phyloP scores from a whole-genome alignment of 2,329 filamentous ascomycete species.

The Mycosphaerella sp. region DNA sequence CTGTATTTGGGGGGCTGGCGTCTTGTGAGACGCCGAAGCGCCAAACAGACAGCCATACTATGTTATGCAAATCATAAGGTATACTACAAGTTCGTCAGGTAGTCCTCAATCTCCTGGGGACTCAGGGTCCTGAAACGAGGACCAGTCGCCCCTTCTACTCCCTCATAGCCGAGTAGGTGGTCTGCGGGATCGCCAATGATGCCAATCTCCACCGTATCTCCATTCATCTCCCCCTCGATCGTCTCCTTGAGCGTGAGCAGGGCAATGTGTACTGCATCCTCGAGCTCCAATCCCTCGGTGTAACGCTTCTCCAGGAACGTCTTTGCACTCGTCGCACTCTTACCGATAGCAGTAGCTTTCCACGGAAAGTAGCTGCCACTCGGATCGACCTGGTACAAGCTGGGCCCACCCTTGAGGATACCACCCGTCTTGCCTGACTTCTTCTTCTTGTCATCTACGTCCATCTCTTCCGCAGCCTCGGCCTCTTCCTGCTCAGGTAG shows the following conservation, averaged over 20 bases:
- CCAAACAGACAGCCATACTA: background rate
- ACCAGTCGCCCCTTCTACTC: conserved; percentile 75
- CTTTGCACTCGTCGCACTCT: conserved; percentile 97
- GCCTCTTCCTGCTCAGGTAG: conserved; percentile 72
- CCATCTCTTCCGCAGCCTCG: conserved; percentile 50
- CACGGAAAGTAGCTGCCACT: conserved; percentile 98
- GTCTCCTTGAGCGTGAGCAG: conserved; percentile 97
- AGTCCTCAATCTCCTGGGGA: conserved; percentile 98
- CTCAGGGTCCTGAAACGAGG: conserved; percentile 90
- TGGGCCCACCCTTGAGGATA: conserved; percentile 90
- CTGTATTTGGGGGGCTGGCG: background rate
- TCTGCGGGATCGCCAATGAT: conserved; percentile 94
- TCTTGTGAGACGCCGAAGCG: background rate
- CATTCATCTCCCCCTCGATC: conserved; percentile 99
- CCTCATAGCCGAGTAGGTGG: conserved; percentile 84
- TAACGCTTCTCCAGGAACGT: conserved; percentile 99
- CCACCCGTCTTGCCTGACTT: conserved; percentile 82
- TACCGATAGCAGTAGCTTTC: conserved; percentile 99
- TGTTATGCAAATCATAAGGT: conserved; percentile 16
- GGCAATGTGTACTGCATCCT: conserved; percentile 98
- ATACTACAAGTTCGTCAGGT: conserved; percentile 89
- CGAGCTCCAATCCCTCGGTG: conserved; percentile 91
- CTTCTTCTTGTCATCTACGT: conserved; percentile 63
- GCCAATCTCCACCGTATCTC: conserved; percentile 93
- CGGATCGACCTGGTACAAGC: conserved; percentile 98